phyloP scores from a whole-genome alignment of 352 stramenopile genomes.

The Globisporangium yorkense region DNA sequence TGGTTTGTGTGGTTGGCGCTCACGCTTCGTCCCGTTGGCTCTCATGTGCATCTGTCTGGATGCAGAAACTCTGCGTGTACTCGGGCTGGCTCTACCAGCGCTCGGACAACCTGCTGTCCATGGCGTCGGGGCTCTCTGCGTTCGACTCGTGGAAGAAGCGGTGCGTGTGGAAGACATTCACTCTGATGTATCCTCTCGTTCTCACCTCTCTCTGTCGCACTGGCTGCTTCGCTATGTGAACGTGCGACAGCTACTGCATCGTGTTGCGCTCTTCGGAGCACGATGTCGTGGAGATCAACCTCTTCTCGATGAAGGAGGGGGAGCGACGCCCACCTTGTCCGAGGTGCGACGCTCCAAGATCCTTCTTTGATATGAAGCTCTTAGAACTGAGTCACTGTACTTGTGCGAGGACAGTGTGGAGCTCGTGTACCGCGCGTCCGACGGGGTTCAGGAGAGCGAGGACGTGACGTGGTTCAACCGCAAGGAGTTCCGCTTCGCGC shows the following conservation, averaged over 20 bases:
- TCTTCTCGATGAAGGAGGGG: slow-evolving; percentile 73
- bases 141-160: slow-evolving; percentile 82
- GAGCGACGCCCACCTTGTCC: slow-evolving; percentile 65
- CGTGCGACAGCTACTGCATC: slow-evolving; percentile 53
- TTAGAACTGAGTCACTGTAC: neutral
- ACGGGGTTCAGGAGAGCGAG: slow-evolving; percentile 51
- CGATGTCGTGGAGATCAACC: slow-evolving; percentile 69
- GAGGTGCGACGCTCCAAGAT: slow-evolving; percentile 19
- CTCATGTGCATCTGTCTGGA: neutral
- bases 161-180: slow-evolving; percentile 14
- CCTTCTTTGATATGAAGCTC: neutral
- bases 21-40: neutral
- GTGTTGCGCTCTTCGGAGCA: slow-evolving; percentile 49
- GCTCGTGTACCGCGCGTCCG: slow-evolving; percentile 50
- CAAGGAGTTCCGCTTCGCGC: slow-evolving; percentile 58
- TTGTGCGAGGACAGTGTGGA: slow-evolving; percentile 23
- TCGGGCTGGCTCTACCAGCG: slow-evolving; percentile 80
- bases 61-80: slow-evolving; percentile 74
- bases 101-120: slow-evolving; percentile 74
- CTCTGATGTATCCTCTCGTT: too few species aligned
- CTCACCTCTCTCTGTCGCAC: neutral
- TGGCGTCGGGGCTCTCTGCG: slow-evolving; percentile 60
- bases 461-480: slow-evolving; percentile 63
- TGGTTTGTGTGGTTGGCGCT: neutral
- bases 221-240: neutral